Base-by-base conservation (phyloP, 805 yeast species). In the Lipomyces oligophaga region DNA sequence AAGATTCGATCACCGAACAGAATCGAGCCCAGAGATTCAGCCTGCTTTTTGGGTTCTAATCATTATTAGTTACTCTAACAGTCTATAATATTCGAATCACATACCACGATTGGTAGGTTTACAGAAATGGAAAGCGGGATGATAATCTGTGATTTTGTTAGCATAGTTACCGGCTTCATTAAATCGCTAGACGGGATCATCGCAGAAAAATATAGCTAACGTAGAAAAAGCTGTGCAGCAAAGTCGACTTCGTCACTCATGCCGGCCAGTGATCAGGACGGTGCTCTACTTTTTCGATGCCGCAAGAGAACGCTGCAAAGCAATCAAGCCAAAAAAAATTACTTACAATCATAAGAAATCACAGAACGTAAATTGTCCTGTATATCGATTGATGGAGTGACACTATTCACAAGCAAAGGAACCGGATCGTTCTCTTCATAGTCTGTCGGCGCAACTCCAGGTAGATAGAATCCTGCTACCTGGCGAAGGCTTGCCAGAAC, bases 401-500 rank as follows among this genome's bases (percentile, higher is more conserved):
- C 77, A 60, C 88, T 94, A 63, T 93, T 93, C 26, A 93, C 98
- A 40, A 83, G 70, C 44, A 93, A 69, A 13, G 90, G 86, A 40
- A 93, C 80, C 2, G 61, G 57, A 43, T 89, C 94, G 41, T 81
- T 87, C 49, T 77, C 73, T 37, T 74, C 71, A 63, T 90, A 93
- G 41, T 90, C 83, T 1, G 94, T 85, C 16, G 98, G 97, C 0
- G 97, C 96, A 20, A 88, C 93, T 6, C 97, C 97, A 0, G 97
- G 97, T 45, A 93, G 72, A 63, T 93, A 90, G 68, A 93, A 90
- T 2, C 82, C 95, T 41, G 54, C 45, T 16, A 67, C 64, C 15
- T 54, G 38, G 30, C 21, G 45, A n/a, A n/a, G n/a, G n/a, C n/a
- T n/a, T n/a, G n/a, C n/a, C 35, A 7, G 35, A 11, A 15, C 35